Evolutionary conservation across 2,329 filamentous ascomycete species (phyloP).

Genomic region (Diplodia sapinea): DNA sequence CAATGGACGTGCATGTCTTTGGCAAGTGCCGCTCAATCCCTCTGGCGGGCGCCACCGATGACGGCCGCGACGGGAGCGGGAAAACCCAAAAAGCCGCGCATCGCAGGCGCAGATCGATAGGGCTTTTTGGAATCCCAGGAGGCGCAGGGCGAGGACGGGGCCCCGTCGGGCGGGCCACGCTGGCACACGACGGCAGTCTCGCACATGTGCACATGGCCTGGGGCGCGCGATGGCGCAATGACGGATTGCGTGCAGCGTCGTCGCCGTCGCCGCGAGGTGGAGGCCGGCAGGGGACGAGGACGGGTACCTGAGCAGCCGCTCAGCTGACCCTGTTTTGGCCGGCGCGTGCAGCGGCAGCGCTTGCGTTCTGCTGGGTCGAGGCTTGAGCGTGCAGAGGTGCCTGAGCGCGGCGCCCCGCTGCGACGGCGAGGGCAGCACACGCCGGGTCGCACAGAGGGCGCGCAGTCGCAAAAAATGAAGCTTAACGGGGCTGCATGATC

Average conservation of each 20-base stretch:
- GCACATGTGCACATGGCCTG: background rate
- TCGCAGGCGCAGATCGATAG: slow-evolving; percentile 13
- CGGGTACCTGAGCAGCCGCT: background rate
- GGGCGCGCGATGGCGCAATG: slow-evolving; percentile 22
- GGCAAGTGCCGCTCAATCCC: background rate
- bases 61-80: slow-evolving; percentile 13
- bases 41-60: slow-evolving; percentile 5
- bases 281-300: background rate
- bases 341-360: slow-evolving; percentile 25
- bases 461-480: slow-evolving; percentile 29
- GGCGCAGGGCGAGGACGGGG: slow-evolving; percentile 9
- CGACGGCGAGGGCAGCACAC: slow-evolving; percentile 23
- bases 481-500: slow-evolving; percentile 30
- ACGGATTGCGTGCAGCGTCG: slow-evolving; percentile 23
- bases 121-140: slow-evolving; percentile 16
- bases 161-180: background rate
- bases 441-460: slow-evolving; percentile 28
- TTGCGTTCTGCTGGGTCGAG: slow-evolving; percentile 1
- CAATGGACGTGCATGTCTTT: slow-evolving; percentile 21
- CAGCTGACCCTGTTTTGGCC: slow-evolving; percentile 9
- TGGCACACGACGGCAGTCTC: background rate
- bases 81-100: slow-evolving; percentile 18
- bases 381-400: slow-evolving; percentile 12
- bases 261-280: background rate
- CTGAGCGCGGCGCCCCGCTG: slow-evolving; percentile 18